Conservation (phyloP, 805 yeast genomes). For the Starmerella sp. region DNA sequence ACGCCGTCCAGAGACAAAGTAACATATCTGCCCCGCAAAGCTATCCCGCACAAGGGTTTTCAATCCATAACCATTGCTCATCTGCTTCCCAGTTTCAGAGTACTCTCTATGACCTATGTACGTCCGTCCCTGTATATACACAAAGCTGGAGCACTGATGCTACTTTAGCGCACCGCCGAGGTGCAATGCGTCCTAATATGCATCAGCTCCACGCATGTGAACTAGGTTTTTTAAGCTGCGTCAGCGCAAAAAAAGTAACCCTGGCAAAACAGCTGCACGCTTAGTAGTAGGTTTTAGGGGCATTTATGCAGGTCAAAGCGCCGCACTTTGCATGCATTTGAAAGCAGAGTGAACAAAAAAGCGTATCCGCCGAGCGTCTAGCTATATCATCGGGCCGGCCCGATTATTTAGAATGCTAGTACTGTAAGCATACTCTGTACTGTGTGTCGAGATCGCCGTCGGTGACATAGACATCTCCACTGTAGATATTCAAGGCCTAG, state of each 20-base stretch:
- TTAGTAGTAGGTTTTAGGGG: neutral
- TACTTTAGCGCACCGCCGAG: neutral
- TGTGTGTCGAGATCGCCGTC: no score
- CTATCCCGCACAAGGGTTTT: neutral
- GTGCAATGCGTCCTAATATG: neutral
- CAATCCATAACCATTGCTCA: neutral
- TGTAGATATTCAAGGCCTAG: no score
- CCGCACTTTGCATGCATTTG: neutral
- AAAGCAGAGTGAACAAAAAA: no score
- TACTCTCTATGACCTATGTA: no score
- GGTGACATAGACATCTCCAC: no score
- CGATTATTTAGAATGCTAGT: no score
- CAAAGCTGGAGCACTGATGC: no score
- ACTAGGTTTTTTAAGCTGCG: neutral
- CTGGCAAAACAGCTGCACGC: neutral
- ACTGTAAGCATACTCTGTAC: no score
- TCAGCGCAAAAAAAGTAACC: neutral
- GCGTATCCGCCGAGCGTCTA: no score
- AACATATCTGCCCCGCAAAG: neutral
- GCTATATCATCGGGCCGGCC: no score
- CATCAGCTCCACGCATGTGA: neutral
- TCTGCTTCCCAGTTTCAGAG: neutral
- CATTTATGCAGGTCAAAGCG: neutral
- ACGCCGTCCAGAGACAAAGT: neutral
- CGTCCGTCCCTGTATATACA: no score